phyloP scores from a whole-genome alignment of 768 basidiomycete species.

The Cubamyces lactineus region DNA sequence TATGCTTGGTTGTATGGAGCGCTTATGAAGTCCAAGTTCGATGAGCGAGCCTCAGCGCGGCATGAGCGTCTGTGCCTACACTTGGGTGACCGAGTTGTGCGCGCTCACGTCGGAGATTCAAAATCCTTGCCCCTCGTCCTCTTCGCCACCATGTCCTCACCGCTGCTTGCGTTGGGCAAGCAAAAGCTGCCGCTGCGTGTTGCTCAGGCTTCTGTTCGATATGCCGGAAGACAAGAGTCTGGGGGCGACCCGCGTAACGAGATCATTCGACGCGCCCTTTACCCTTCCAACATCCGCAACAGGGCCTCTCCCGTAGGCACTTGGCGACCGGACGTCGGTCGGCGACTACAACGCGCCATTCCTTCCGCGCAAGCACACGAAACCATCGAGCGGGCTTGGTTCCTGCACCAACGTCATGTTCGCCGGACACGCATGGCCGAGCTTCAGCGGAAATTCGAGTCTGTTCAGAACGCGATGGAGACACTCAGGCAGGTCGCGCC shows the following conservation, averaged over 20 bases:
- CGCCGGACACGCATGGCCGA: slow-evolving; percentile 73
- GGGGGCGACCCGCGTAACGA: slow-evolving; percentile 65
- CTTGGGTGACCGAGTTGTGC: neutral
- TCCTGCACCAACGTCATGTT: slow-evolving; percentile 74
- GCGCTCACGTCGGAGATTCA: slow-evolving; percentile 8
- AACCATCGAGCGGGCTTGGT: slow-evolving; percentile 91
- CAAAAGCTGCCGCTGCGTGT: slow-evolving; percentile 38
- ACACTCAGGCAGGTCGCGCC: slow-evolving; percentile 63
- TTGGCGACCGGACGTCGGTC: slow-evolving; percentile 81
- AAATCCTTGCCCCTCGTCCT: slow-evolving; percentile 15
- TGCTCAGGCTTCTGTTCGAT: slow-evolving; percentile 42
- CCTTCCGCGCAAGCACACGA: slow-evolving; percentile 89
- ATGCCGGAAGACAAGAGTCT: slow-evolving; percentile 44
- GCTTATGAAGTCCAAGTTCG: neutral
- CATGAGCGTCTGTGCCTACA: neutral
- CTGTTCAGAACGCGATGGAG: slow-evolving; percentile 87
- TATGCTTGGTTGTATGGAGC: no score
- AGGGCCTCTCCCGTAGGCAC: slow-evolving; percentile 76
- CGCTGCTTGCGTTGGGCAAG: slow-evolving; percentile 42
- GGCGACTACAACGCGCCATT: slow-evolving; percentile 79
- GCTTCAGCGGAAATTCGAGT: slow-evolving; percentile 73
- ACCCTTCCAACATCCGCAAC: slow-evolving; percentile 75
- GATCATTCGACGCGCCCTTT: slow-evolving; percentile 76
- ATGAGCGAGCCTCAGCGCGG: no score
- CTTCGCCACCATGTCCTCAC: slow-evolving; percentile 43